Conservation (phyloP, 2,329 filamentous ascomycete species). For the Exophiala alcalophila region DNA sequence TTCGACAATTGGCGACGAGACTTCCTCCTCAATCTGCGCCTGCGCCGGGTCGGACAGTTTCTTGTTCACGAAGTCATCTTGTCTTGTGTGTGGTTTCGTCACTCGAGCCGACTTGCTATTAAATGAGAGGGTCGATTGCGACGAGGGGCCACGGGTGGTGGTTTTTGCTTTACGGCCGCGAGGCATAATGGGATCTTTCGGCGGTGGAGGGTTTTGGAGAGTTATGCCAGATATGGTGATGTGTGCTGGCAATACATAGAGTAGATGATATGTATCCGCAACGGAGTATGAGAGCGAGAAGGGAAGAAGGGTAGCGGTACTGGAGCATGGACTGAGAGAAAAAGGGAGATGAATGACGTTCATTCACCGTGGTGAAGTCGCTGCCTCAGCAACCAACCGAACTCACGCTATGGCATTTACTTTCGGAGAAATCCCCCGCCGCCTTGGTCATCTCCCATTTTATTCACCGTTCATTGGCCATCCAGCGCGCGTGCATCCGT, state of each 20-base stretch:
- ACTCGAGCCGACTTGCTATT: conserved; percentile 54
- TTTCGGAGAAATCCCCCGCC: not conserved
- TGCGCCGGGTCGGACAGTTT: conserved; percentile 33
- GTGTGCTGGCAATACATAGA: no score
- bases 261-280: not conserved
- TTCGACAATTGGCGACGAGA: conserved; percentile 9
- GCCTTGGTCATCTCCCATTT: no score
- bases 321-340: not conserved
- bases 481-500: not conserved
- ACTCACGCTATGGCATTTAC: no score
- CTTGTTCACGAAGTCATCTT: conserved; percentile 36
- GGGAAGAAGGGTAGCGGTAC: not conserved
- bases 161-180: conserved; percentile 18
- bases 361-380: conserved; percentile 6
- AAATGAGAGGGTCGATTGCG: conserved; percentile 63
- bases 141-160: conserved; percentile 38
- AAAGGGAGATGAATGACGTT: conserved; percentile 15
- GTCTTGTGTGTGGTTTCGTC: conserved; percentile 52
- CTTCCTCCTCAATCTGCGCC: conserved; percentile 13
- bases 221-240: not conserved
- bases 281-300: not conserved
- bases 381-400: conserved; percentile 20
- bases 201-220: not conserved
- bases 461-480: not conserved
- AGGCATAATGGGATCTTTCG: conserved; percentile 10